Conservation (phyloP, 768 basidiomycete genomes). For the Heimioporus sp. region DNA sequence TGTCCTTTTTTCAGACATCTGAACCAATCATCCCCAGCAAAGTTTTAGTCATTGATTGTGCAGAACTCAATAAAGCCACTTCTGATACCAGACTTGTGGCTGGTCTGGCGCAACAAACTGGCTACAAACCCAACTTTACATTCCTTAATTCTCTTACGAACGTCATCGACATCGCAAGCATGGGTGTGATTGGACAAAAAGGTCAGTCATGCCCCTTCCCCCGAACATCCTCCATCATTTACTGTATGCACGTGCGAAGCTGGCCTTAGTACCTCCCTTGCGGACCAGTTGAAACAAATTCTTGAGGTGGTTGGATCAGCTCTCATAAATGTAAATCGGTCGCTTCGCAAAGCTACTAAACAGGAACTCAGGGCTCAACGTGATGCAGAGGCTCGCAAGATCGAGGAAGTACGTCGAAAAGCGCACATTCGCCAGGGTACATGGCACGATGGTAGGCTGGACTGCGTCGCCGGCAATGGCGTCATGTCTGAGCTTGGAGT, state of each 20-base stretch:
- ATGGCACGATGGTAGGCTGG: conserved; percentile 87
- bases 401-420: conserved; percentile 37
- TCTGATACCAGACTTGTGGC: conserved; percentile 70
- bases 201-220: conserved; percentile 37
- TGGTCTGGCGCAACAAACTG: conserved; percentile 75
- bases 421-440: conserved; percentile 57
- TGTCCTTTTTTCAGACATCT: not conserved
- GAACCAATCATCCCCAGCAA: conserved; percentile 42
- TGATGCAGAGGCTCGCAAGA: conserved; percentile 34
- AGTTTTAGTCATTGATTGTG: conserved; percentile 80
- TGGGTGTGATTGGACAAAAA: conserved; percentile 96
- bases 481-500: conserved; percentile 83
- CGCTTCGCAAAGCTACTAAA: conserved; percentile 45
- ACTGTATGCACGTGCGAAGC: conserved; percentile 42
- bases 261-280: conserved; percentile 75
- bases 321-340: conserved; percentile 59
- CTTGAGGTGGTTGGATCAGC: conserved; percentile 75
- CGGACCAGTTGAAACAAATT: conserved; percentile 82
- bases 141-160: conserved; percentile 79
- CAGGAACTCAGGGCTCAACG: conserved; percentile 37
- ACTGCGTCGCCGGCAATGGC: conserved; percentile 83
- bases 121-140: conserved; percentile 87
- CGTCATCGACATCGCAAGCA: conserved; percentile 86
- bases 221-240: not conserved
- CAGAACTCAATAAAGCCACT: conserved; percentile 62